Conservation (phyloP, 768 basidiomycete species). For the Gloeopeniophorella convolvens region DNA sequence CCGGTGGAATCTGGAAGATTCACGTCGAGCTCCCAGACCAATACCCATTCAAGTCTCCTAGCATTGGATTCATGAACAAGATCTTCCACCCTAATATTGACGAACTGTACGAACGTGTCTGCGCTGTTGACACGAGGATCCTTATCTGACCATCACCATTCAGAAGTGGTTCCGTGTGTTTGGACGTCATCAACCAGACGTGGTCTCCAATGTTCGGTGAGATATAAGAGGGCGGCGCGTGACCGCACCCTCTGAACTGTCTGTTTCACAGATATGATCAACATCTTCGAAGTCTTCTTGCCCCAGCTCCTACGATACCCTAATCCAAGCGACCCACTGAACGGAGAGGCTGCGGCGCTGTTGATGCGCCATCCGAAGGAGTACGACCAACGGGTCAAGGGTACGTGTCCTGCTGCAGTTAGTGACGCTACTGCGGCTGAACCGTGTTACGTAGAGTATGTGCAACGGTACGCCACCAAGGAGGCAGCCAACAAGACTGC, state of each 20-base stretch:
- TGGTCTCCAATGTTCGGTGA: conserved; percentile 99
- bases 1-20: conserved; percentile 98
- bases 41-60: conserved; percentile 98
- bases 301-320: conserved; percentile 97
- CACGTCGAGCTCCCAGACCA: conserved; percentile 98
- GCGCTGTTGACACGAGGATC: conserved; percentile 11
- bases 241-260: not conserved
- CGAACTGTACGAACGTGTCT: conserved; percentile 60
- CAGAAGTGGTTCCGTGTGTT: conserved; percentile 95
- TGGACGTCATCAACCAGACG: conserved; percentile 98
- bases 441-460: conserved; percentile 62
- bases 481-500: conserved; percentile 77
- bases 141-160: conserved; percentile 14
- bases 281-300: conserved; percentile 97
- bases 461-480: conserved; percentile 89
- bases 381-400: conserved; percentile 92
- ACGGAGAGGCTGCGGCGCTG: conserved; percentile 95
- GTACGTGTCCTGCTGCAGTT: conserved; percentile 34
- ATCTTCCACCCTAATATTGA: conserved; percentile 99
- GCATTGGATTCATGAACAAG: conserved; percentile 99
- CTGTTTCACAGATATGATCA: conserved; percentile 80
- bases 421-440: not conserved
- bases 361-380: conserved; percentile 97
- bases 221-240: conserved; percentile 27
- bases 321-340: conserved; percentile 96